Evolutionary conservation across 1,139 yeast species (phyloP).

Genomic region (Saccharomyces hybrid): DNA sequence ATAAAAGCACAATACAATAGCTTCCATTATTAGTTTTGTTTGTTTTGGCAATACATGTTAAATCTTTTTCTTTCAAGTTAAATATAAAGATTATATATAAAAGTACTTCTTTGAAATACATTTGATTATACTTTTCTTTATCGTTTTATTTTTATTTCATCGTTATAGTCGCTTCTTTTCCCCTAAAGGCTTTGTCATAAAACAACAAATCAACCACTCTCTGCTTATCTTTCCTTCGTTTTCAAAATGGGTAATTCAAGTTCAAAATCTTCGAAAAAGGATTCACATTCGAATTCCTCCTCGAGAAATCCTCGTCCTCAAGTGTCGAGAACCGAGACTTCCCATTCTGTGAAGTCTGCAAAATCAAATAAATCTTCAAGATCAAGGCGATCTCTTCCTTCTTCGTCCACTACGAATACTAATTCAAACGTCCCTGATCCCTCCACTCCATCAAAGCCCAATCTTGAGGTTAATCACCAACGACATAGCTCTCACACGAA

Average conservation of each 20-base stretch:
- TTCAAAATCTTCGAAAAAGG: background rate
- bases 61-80: background rate
- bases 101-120: background rate
- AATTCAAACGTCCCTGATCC: constrained; percentile 3
- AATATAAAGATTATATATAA: background rate
- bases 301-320: constrained; percentile 8
- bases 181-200: background rate
- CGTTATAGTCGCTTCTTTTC: background rate
- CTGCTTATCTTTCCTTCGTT: background rate
- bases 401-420: background rate
- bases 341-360: constrained; percentile 13
- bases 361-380: constrained; percentile 6
- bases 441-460: background rate
- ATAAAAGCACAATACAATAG: background rate
- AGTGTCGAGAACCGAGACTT: constrained; percentile 13
- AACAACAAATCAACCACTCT: background rate
- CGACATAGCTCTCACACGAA: constrained; percentile 9
- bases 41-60: background rate
- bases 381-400: constrained; percentile 12
- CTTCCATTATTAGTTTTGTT: background rate
- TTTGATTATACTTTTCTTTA: constrained; percentile 1
- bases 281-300: background rate
- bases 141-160: background rate
- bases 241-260: constrained; percentile 4
- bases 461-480: constrained; percentile 2